Percentiles rank a stretch among this genome's conserved stretches.
Evolutionary conservation across 2,329 filamentous ascomycete species (phyloP).

Genomic region (Sporothrix mexicana): DNA sequence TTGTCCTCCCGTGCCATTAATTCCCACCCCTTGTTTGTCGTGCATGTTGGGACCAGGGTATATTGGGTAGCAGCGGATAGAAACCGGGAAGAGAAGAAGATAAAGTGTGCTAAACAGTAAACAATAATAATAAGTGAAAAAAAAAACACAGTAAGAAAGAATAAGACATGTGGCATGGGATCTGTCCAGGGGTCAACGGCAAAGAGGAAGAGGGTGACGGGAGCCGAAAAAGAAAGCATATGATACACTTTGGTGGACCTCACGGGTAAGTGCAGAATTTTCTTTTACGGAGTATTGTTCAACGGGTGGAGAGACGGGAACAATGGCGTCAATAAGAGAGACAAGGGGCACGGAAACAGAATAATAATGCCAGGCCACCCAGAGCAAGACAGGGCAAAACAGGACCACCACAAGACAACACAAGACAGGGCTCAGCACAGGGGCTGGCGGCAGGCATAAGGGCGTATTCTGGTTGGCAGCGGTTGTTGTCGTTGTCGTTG

Average conservation of each 20-base stretch:
- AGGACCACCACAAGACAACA: not conserved
- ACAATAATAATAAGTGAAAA: not conserved
- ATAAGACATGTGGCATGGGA: not conserved
- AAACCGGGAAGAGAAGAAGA: not conserved
- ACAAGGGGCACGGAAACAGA: not conserved
- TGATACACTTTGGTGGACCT: not conserved
- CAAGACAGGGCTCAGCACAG: not conserved
- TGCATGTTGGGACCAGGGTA: not conserved
- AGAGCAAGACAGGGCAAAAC: not conserved
- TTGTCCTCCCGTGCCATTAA: not conserved
- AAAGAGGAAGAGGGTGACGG: not conserved
- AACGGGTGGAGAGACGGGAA: not conserved
- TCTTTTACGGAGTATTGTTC: slow-evolving; percentile 3
- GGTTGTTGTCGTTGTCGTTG: not conserved
- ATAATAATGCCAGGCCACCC: not conserved
- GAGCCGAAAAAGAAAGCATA: not conserved
- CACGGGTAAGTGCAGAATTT: not conserved
- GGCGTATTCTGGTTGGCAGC: not conserved
- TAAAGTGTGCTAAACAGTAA: too few relatives aligned
- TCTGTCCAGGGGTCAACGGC: not conserved
- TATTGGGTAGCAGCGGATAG: not conserved
- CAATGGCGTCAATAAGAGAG: not conserved
- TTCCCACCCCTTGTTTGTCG: not conserved
- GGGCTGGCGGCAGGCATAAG: not conserved
- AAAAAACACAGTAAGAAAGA: not conserved